Evolutionary conservation across 352 stramenopile genomes (phyloP), one percentile per base, ranked within the genome.

Genomic region (Pythium monospermum): DNA sequence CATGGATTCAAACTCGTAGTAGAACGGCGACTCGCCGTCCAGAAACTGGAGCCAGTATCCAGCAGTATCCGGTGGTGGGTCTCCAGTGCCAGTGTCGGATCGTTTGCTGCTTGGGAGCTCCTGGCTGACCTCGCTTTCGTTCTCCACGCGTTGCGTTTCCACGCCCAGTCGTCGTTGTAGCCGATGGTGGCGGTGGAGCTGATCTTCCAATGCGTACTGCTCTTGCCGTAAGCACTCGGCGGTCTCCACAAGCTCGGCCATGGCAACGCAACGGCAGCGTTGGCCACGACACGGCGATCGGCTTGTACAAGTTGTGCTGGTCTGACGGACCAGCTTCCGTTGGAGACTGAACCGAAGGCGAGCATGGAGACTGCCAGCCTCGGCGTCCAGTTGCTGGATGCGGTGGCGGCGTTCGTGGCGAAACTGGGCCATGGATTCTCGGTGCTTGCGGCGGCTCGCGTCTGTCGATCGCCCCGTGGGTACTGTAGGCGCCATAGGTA

Each of bases 211-310:
- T 13, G 48, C 18, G 19, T 55, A 40, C 26, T 37, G 21, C 6
- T 44, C 33, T 18, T 53, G 22, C 6, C 44, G 25, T 12, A 53
- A 27, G 15, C 19, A 4, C 35, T 53, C 47, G n/a, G 47, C 47
- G 1, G 35, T 26, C 16, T 11, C 15, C 1, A 55, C 48, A 12
- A 40, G 26, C 37, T 55, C 26, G 16, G 6, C n/a, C 26, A 47
- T 47, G n/a, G 48, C 48, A 27, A 49, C 18, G 19, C 27, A 39
- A 30, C 43, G 43, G 30, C 43, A 49, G n/a, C 43, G 7, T 30
- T 36, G 16, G 27, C n/a, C 27, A 28, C 27, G 43, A n/a, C n/a
- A n/a, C n/a, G n/a, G n/a, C n/a, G n/a, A n/a, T n/a, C n/a, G n/a
- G n/a, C n/a, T n/a, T n/a, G n/a, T n/a, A n/a, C n/a, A n/a, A n/a